A percentile compares a stretch with the other conserved stretches of the same genome.
These are phyloP conservation scores for Diaporthe sp. DNA, from an alignment of 2,329 filamentous ascomycete genomes.

Conservation along the genomic window DNA sequence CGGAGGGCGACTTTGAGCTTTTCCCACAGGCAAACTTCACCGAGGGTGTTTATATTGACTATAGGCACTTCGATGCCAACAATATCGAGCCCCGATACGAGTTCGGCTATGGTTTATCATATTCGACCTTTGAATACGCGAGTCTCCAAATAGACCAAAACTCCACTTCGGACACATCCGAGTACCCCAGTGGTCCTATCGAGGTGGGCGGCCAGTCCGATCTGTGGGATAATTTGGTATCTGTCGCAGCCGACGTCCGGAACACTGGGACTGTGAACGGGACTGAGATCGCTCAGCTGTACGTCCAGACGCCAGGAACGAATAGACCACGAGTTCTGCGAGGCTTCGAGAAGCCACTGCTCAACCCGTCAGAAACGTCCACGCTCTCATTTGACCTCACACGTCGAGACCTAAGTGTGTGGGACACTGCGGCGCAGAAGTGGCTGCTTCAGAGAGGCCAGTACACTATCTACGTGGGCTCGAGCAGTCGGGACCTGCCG, in stretches of 20 bases:
- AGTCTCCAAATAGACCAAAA: constrained; percentile 50
- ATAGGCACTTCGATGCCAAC: constrained; percentile 62
- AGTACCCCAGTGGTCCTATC: constrained; percentile 52
- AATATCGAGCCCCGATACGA: constrained; percentile 62
- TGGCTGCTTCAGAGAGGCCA: constrained; percentile 64
- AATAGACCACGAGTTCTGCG: constrained; percentile 69
- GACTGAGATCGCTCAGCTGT: constrained; percentile 60
- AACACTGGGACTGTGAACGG: constrained; percentile 56
- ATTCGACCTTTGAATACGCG: constrained; percentile 63
- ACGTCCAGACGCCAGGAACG: constrained; percentile 55
- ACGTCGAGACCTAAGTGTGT: constrained; percentile 73
- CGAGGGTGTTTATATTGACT: constrained; percentile 64
- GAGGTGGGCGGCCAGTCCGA: constrained; percentile 56
- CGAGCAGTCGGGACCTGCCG: constrained; percentile 57
- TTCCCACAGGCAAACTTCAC: constrained; percentile 63
- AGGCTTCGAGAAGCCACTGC: constrained; percentile 70
- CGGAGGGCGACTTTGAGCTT: constrained; percentile 62
- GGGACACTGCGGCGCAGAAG: constrained; percentile 70
- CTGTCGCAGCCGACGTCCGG: constrained; percentile 49
- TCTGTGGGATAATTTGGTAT: constrained; percentile 58
- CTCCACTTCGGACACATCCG: constrained; percentile 41
- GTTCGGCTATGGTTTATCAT: constrained; percentile 67
- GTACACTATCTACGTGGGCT: constrained; percentile 58
- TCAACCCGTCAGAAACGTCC: constrained; percentile 56
- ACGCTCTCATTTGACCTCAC: constrained; percentile 64